Evolutionary conservation across 2,329 filamentous ascomycete species (phyloP), one percentile per base, ranked within the genome.

Genomic region (Trichoderma semiorbis): DNA sequence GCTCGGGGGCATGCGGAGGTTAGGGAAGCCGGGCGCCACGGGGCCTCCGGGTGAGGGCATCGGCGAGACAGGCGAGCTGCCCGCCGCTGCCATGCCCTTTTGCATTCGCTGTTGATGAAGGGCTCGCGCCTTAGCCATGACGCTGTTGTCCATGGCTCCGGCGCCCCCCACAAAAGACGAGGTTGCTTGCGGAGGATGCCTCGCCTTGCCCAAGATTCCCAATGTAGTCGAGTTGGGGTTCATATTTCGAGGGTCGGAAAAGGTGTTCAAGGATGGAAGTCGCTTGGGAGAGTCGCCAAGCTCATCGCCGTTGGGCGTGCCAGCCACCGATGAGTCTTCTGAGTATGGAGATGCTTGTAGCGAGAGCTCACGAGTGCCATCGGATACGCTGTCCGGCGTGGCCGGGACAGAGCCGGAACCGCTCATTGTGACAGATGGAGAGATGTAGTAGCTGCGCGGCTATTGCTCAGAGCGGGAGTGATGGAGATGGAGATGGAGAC

Each of bases 141-240:
- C 82, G 71, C 79, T 81, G 74, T 81, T 82, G 68, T 82, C 79
- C 74, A 83, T 78, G 24, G 78, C 77, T 61, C 77, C 76, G 50
- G 76, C 72, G 66, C 75, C 76, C 14, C 78, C 78, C 24, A 77
- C 77, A 69, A 82, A 79, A 67, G 79, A 80, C 26, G 81, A 79
- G 5, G 83, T 78, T 12, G 82, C 78, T 16, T 82, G 82, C 24
- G 82, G 78, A 3, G 88, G 89, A 63, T 87, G 84, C 72, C 89
- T 84, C 5, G 88, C 89, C 75, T 83, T 88, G 80, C 91, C 94
- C 77, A 97, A 84, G 72, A 93, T 88, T 53, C 94, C 94, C 5
- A 95, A 85, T 53, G 93, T 91, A 32, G 92, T 96, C n/a, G 94
- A 97, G n/a, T 90, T 94, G 7, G 92, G 84, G 70, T 89, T 93